These are phyloP conservation scores for Torulaspora globosa DNA, from an alignment of 1,139 yeast genomes.

Conservation along the genomic window DNA sequence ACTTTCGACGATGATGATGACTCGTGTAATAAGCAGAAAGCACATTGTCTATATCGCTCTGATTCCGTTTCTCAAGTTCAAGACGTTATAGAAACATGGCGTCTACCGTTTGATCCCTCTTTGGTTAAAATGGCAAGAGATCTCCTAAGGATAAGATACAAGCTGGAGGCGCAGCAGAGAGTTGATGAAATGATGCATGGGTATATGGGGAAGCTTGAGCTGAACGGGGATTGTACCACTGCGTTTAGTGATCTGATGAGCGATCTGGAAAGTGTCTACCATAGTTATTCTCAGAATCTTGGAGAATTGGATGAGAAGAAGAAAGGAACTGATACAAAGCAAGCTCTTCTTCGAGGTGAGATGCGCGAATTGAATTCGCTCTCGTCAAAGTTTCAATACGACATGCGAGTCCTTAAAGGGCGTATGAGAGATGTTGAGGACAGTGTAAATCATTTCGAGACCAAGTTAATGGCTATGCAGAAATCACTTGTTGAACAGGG, in stretches of 20 bases:
- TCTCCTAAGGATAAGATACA: slow-evolving; percentile 28
- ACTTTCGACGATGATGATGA: slow-evolving; percentile 6
- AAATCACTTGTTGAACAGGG: slow-evolving; percentile 23
- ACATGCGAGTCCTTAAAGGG: slow-evolving; percentile 64
- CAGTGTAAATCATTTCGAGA: slow-evolving; percentile 51
- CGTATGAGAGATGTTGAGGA: slow-evolving; percentile 81
- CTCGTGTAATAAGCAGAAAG: neutral
- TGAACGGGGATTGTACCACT: slow-evolving; percentile 7
- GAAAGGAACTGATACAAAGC: slow-evolving; percentile 35
- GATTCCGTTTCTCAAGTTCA: slow-evolving; percentile 48
- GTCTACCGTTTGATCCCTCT: slow-evolving; percentile 35
- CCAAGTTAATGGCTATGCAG: slow-evolving; percentile 42
- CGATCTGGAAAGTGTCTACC: slow-evolving; percentile 19
- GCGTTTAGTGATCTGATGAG: slow-evolving; percentile 16
- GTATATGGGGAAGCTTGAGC: slow-evolving; percentile 10
- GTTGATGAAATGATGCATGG: slow-evolving; percentile 17
- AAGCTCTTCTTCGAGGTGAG: slow-evolving; percentile 44
- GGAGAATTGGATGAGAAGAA: slow-evolving; percentile 39
- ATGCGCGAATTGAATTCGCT: slow-evolving; percentile 62
- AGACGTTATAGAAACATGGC: slow-evolving; percentile 38
- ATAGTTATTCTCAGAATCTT: slow-evolving; percentile 37
- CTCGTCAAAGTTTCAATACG: slow-evolving; percentile 76
- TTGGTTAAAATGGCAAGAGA: slow-evolving; percentile 33
- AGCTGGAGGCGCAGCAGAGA: slow-evolving; percentile 27
- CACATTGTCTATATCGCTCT: slow-evolving; percentile 24